A percentile compares a stretch with the other conserved stretches of the same genome.
phyloP scores from a whole-genome alignment of 352 stramenopile species.

The Pythium apleroticum region DNA sequence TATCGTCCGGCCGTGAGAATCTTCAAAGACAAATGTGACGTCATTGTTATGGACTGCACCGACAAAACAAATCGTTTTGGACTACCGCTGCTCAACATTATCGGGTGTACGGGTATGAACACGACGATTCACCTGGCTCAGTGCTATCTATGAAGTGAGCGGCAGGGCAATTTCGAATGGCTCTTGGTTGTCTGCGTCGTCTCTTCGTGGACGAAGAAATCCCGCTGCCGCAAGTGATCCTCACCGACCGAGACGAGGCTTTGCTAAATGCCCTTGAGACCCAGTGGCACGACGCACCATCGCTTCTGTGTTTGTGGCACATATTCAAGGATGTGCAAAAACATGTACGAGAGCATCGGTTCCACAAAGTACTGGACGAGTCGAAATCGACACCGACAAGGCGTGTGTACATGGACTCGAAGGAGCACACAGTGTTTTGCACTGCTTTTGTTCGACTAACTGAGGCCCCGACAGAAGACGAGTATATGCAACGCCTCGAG shows the following conservation, averaged over 20 bases:
- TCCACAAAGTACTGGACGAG: background rate
- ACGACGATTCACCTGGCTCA: constrained; percentile 25
- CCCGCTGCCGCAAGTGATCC: constrained; percentile 12
- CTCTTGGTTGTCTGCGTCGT: constrained; percentile 4
- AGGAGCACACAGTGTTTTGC: background rate
- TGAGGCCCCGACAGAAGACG: background rate
- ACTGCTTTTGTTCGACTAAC: background rate
- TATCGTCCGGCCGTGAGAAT: background rate
- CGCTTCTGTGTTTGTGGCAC: constrained; percentile 27
- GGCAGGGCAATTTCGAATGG: constrained; percentile 11
- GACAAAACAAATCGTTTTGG: constrained; percentile 23
- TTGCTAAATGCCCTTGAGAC: constrained; percentile 22
- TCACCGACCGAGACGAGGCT: constrained; percentile 22
- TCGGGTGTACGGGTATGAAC: constrained; percentile 19
- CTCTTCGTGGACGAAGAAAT: constrained; percentile 3
- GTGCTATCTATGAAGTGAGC: constrained; percentile 4
- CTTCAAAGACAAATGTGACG: background rate
- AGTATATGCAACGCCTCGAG: constrained; percentile 8
- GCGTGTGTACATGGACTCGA: background rate
- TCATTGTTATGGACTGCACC: constrained; percentile 15
- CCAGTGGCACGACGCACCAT: constrained; percentile 9
- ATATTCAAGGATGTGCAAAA: constrained; percentile 25
- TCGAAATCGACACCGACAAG: background rate
- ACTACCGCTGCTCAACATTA: constrained; percentile 25
- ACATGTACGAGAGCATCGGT: background rate